Evolutionary conservation across 768 basidiomycete genomes (phyloP).

Genomic region (Chalciporus piperatus): DNA sequence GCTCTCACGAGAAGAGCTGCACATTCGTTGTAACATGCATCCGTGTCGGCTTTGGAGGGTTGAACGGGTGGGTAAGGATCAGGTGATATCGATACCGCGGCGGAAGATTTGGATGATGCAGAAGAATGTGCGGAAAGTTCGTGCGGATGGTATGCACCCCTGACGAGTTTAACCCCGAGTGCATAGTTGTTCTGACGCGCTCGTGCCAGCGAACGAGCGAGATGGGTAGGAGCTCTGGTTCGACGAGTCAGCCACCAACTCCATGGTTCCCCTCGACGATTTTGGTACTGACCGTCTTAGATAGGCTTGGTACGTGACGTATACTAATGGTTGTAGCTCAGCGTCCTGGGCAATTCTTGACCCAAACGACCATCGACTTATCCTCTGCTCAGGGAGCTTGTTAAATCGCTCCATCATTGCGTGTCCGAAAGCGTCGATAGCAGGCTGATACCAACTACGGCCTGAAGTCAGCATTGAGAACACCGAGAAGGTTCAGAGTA

Average conservation of each 20-base stretch:
- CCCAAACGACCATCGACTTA: slow-evolving; percentile 3
- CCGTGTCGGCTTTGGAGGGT: slow-evolving; percentile 66
- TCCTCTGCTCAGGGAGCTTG: slow-evolving; percentile 23
- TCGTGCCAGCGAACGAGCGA: slow-evolving; percentile 60
- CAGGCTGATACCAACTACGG: slow-evolving; percentile 64
- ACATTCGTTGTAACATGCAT: slow-evolving; percentile 67
- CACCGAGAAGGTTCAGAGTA: not conserved
- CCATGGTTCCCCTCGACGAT: not conserved
- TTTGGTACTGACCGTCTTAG: slow-evolving; percentile 54
- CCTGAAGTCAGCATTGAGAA: slow-evolving; percentile 3
- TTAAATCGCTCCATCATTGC: slow-evolving; percentile 80
- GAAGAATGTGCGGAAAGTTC: slow-evolving; percentile 51
- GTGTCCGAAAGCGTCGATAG: slow-evolving; percentile 76
- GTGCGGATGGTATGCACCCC: slow-evolving; percentile 86
- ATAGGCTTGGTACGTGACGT: slow-evolving; percentile 89
- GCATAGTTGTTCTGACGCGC: slow-evolving; percentile 66
- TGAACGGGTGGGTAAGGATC: slow-evolving; percentile 67
- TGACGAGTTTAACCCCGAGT: slow-evolving; percentile 88
- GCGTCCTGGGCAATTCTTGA: not conserved
- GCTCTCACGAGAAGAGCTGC: slow-evolving; percentile 52
- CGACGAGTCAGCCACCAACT: not conserved
- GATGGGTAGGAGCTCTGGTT: slow-evolving; percentile 63
- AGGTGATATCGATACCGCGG: slow-evolving; percentile 61
- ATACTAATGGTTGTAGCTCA: slow-evolving; percentile 67
- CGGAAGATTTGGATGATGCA: slow-evolving; percentile 7